These are phyloP conservation scores for Silybum marianum DNA, from an alignment of 129 eudicot species.

Conservation along the genomic window DNA sequence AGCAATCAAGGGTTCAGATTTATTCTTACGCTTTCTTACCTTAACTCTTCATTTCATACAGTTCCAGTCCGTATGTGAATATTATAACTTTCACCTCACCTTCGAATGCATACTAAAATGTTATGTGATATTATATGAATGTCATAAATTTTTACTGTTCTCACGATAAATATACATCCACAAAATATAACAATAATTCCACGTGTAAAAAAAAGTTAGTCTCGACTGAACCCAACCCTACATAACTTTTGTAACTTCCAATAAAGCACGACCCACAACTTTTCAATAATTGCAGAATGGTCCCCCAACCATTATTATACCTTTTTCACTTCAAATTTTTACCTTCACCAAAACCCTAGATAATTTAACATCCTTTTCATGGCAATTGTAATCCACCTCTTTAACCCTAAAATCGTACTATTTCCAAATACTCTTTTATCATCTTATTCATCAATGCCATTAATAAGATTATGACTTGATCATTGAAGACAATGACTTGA, in stretches of 20 bases:
- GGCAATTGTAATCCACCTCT: conserved; percentile 9
- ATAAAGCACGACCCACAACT: conserved; percentile 50
- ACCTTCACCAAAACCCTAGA: conserved; percentile 31
- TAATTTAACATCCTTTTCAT: neutral
- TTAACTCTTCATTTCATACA: too few relatives aligned
- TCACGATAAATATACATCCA: too few relatives aligned
- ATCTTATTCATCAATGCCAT: conserved; percentile 15
- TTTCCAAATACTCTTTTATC: neutral
- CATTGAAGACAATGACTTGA: too few relatives aligned
- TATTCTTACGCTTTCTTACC: too few relatives aligned
- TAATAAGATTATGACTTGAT: conserved; percentile 27
- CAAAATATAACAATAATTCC: neutral
- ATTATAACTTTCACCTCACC: neutral
- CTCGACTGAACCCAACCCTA: neutral
- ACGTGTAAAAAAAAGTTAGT: neutral
- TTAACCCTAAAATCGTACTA: conserved; percentile 18
- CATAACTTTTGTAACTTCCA: conserved; percentile 37
- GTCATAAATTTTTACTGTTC: neutral
- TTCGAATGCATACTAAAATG: neutral
- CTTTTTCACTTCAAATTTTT: conserved; percentile 18
- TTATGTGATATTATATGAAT: too few relatives aligned
- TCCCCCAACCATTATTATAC: conserved; percentile 31
- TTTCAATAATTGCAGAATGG: conserved; percentile 45
- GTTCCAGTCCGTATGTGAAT: too few relatives aligned
- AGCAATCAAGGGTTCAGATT: too few relatives aligned